Conservation (phyloP, 108 stramenopile genomes). For the Skeletonema tropicum region DNA sequence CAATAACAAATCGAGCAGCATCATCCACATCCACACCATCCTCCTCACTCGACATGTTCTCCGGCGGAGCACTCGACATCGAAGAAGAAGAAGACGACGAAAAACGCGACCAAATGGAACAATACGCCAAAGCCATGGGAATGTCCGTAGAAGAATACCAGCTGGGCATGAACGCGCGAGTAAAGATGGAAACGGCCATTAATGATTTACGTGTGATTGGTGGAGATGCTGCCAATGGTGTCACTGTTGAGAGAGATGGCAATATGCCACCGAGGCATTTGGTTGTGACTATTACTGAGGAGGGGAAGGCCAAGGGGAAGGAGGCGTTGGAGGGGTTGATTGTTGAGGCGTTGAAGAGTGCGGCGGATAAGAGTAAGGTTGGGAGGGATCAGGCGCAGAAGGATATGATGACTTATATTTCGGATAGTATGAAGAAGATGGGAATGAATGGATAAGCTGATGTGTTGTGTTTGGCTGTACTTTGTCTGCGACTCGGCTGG, state of each 20-base stretch:
- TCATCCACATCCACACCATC: neutral
- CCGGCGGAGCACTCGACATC: conserved; percentile 63
- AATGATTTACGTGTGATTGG: conserved; percentile 55
- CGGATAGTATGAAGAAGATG: conserved; percentile 68
- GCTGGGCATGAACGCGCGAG: conserved; percentile 73
- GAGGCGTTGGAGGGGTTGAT: conserved; percentile 63
- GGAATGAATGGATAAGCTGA: conserved; percentile 4
- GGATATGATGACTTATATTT: conserved; percentile 82
- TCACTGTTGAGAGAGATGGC: conserved; percentile 70
- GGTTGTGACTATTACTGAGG: conserved; percentile 74
- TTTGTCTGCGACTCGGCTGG: neutral
- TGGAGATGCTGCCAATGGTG: conserved; percentile 59
- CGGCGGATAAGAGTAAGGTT: conserved; percentile 53
- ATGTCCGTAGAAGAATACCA: conserved; percentile 86
- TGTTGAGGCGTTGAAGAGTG: conserved; percentile 58
- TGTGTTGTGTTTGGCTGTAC: too few species aligned
- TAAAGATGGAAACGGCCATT: conserved; percentile 53
- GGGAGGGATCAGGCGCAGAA: conserved; percentile 76
- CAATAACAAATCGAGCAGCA: neutral
- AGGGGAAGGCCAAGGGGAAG: conserved; percentile 74
- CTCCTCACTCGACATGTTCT: conserved; percentile 66
- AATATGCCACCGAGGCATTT: conserved; percentile 77
- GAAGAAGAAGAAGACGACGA: conserved; percentile 77
- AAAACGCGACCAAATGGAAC: conserved; percentile 64
- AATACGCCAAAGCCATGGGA: conserved; percentile 81